Conservation (phyloP, 306 rosid genomes). For the Glycine soja region DNA sequence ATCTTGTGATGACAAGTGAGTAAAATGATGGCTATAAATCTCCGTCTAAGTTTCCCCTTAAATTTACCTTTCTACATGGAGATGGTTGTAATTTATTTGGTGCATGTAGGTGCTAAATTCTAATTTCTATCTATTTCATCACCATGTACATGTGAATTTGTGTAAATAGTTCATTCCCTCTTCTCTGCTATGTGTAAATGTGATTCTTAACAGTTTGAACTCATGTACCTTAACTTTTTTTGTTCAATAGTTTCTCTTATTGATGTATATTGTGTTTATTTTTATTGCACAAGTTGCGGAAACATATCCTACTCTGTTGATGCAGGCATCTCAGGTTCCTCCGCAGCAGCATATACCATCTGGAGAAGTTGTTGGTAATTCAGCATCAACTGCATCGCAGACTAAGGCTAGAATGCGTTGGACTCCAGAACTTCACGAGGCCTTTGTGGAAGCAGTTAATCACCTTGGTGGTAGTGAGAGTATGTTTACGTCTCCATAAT, state of each 20-base stretch:
- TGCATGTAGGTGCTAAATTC: slow-evolving; percentile 34
- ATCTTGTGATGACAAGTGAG: slow-evolving; percentile 25
- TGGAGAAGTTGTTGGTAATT: slow-evolving; percentile 57
- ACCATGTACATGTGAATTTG: slow-evolving; percentile 25
- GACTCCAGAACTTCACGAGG: slow-evolving; percentile 96
- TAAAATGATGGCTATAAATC: background rate
- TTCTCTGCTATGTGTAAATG: background rate
- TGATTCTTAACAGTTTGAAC: slow-evolving; percentile 35
- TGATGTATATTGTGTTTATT: background rate
- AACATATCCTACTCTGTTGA: slow-evolving; percentile 49
- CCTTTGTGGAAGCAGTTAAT: slow-evolving; percentile 91
- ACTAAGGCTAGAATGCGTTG: slow-evolving; percentile 92
- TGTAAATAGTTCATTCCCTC: slow-evolving; percentile 20
- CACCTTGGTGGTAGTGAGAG: slow-evolving; percentile 93
- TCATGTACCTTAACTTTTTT: slow-evolving; percentile 27
- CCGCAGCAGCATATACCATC: slow-evolving; percentile 52
- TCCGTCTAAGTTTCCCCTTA: background rate
- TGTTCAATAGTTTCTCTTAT: slow-evolving; percentile 24
- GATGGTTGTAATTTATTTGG: slow-evolving; percentile 5
- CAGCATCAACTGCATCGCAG: slow-evolving; percentile 60
- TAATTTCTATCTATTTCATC: slow-evolving; percentile 24
- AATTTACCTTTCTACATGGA: slow-evolving; percentile 14
- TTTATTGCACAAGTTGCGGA: slow-evolving; percentile 41
- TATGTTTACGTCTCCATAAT: slow-evolving; percentile 51
- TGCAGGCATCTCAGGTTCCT: slow-evolving; percentile 58